Percentiles rank a stretch among this genome's conserved stretches.
Conservation (phyloP, 306 rosid genomes). For the Cicer chorassanicum region DNA sequence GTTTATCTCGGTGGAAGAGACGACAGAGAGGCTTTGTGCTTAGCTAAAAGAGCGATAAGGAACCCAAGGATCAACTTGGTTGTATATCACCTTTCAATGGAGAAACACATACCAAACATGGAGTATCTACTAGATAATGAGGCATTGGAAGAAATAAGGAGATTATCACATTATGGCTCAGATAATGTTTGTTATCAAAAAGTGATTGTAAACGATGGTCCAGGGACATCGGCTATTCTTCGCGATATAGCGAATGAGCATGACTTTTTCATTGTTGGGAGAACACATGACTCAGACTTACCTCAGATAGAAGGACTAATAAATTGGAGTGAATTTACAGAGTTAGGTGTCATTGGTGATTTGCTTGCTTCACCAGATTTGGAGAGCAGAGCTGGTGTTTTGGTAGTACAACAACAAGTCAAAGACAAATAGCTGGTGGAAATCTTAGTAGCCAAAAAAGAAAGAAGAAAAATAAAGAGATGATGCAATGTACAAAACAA, state of each 20-base stretch:
- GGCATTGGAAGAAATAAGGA: slow-evolving; percentile 18
- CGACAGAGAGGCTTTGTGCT: slow-evolving; percentile 59
- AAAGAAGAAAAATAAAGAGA: neutral
- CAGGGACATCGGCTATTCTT: slow-evolving; percentile 44
- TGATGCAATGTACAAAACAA: neutral
- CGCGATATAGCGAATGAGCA: slow-evolving; percentile 46
- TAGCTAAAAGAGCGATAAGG: slow-evolving; percentile 51
- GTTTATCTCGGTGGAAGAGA: slow-evolving; percentile 61
- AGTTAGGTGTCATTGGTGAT: slow-evolving; percentile 69
- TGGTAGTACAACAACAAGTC: slow-evolving; percentile 62
- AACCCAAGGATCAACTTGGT: slow-evolving; percentile 44
- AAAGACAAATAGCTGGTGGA: slow-evolving; percentile 20
- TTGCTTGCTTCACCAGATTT: slow-evolving; percentile 66
- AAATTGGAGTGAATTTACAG: slow-evolving; percentile 63
- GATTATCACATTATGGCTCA: neutral
- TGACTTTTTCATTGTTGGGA: slow-evolving; percentile 66
- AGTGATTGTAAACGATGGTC: slow-evolving; percentile 41
- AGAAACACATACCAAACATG: slow-evolving; percentile 4
- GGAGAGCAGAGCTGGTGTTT: slow-evolving; percentile 48
- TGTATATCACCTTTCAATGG: slow-evolving; percentile 45
- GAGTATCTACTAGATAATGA: slow-evolving; percentile 41
- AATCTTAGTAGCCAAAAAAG: neutral
- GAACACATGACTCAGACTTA: slow-evolving; percentile 41
- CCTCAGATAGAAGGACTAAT: slow-evolving; percentile 57
- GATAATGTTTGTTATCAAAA: slow-evolving; percentile 29